Conservation (phyloP, 2,329 filamentous ascomycete species). For the Neurospora sp. region DNA sequence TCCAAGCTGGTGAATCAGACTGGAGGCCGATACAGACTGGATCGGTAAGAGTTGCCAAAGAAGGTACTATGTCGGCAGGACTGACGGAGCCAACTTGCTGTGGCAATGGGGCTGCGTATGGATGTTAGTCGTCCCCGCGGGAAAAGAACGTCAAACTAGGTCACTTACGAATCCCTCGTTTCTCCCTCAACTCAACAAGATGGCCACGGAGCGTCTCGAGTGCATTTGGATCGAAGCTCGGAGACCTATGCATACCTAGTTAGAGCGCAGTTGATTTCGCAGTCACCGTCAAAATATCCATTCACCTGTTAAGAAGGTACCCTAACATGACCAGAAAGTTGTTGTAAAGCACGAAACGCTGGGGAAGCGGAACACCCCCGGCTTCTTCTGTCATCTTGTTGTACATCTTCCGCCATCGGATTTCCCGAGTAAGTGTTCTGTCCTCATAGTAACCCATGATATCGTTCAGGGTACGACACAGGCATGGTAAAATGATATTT, state of each 20-base stretch:
- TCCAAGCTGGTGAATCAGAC: neutral
- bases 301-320: constrained; percentile 41
- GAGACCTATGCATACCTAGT: constrained; percentile 27
- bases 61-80: neutral
- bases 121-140: constrained; percentile 1
- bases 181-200: constrained; percentile 41
- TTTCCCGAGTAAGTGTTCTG: constrained; percentile 33
- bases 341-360: constrained; percentile 47
- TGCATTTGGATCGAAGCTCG: constrained; percentile 45
- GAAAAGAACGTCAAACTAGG: neutral
- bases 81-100: constrained; percentile 22
- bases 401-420: constrained; percentile 51
- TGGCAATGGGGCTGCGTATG: constrained; percentile 25
- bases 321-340: constrained; percentile 40
- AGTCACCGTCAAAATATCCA: neutral
- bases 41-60: neutral
- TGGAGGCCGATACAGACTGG: neutral
- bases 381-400: constrained; percentile 44
- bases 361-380: constrained; percentile 38
- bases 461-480: constrained; percentile 42
- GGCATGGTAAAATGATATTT: constrained; percentile 45
- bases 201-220: constrained; percentile 39
- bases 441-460: constrained; percentile 44
- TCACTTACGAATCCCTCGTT: constrained; percentile 41
- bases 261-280: neutral